Conservation (phyloP, 2,329 filamentous ascomycete genomes). For the Monosporascus ibericus region DNA sequence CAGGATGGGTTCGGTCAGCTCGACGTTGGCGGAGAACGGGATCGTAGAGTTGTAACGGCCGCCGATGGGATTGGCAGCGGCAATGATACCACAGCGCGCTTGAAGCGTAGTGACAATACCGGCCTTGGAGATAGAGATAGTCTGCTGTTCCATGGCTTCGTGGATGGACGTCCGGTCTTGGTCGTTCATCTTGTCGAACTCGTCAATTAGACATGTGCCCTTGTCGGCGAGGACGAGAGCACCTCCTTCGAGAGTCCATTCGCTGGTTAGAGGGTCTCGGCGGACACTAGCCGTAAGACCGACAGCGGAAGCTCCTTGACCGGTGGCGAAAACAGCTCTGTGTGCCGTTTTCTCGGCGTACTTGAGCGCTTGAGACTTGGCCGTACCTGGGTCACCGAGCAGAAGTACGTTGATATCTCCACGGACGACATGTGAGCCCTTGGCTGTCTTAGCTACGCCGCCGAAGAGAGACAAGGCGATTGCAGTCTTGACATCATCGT, state of each 20-base stretch:
- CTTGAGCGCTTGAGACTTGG: constrained; percentile 95
- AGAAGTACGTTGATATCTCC: constrained; percentile 97
- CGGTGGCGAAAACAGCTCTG: constrained; percentile 92
- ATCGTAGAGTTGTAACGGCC: constrained; percentile 96
- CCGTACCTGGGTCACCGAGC: constrained; percentile 93
- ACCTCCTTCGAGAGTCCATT: constrained; percentile 96
- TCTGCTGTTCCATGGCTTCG: constrained; percentile 99
- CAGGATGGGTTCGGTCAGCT: constrained; percentile 92
- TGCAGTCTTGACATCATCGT: constrained; percentile 94
- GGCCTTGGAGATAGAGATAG: constrained; percentile 97
- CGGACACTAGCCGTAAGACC: constrained; percentile 96
- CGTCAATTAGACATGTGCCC: constrained; percentile 92
- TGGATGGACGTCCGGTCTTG: constrained; percentile 97
- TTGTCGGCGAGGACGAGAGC: constrained; percentile 91
- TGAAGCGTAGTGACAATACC: constrained; percentile 97
- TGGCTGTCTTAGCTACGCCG: constrained; percentile 86
- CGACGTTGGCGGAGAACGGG: constrained; percentile 92
- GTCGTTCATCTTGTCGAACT: constrained; percentile 99
- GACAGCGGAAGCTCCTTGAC: constrained; percentile 93
- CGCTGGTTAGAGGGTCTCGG: constrained; percentile 87
- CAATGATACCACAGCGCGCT: constrained; percentile 91
- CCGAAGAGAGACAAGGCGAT: constrained; percentile 92
- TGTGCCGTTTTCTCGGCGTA: constrained; percentile 98
- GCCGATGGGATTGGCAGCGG: constrained; percentile 92
- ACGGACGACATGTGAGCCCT: constrained; percentile 82